Evolutionary conservation across 441 rosid genomes (phyloP).

Genomic region (Adansonia madagascariensis): DNA sequence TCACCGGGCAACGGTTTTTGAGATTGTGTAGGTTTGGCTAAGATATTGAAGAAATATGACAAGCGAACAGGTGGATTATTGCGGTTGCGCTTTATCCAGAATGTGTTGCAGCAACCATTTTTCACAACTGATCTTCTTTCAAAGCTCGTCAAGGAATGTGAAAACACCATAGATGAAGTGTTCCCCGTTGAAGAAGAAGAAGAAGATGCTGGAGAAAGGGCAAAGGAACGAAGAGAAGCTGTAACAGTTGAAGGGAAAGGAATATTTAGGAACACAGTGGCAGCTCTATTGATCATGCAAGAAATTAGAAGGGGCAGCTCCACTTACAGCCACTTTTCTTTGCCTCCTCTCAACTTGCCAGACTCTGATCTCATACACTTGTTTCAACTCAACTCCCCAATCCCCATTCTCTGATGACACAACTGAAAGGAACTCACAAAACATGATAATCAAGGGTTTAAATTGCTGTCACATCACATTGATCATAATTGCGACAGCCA

Average conservation of each 20-base stretch:
- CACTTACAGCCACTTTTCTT: slow-evolving; percentile 59
- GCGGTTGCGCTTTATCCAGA: slow-evolving; percentile 65
- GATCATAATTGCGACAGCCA: too few relatives aligned
- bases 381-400: slow-evolving; percentile 51
- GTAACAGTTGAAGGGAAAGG: slow-evolving; percentile 53
- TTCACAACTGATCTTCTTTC: slow-evolving; percentile 77
- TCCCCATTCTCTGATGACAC: slow-evolving; percentile 45
- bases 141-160: slow-evolving; percentile 74
- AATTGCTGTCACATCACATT: too few relatives aligned
- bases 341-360: slow-evolving; percentile 69
- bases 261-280: slow-evolving; percentile 73
- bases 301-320: slow-evolving; percentile 83
- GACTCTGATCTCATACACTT: slow-evolving; percentile 55
- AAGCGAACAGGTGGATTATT: slow-evolving; percentile 64
- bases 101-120: slow-evolving; percentile 69
- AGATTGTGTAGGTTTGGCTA: slow-evolving; percentile 57
- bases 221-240: slow-evolving; percentile 31
- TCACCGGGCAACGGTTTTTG: background rate
- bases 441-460: too few relatives aligned
- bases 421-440: background rate
- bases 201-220: slow-evolving; percentile 22
- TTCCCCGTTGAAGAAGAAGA: slow-evolving; percentile 47
- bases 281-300: slow-evolving; percentile 69
- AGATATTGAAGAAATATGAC: slow-evolving; percentile 89
- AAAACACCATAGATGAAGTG: slow-evolving; percentile 52